A percentile compares a stretch with the other conserved stretches of the same genome.
Conservation (phyloP, 306 rosid genomes). For the Malus orientalis region DNA sequence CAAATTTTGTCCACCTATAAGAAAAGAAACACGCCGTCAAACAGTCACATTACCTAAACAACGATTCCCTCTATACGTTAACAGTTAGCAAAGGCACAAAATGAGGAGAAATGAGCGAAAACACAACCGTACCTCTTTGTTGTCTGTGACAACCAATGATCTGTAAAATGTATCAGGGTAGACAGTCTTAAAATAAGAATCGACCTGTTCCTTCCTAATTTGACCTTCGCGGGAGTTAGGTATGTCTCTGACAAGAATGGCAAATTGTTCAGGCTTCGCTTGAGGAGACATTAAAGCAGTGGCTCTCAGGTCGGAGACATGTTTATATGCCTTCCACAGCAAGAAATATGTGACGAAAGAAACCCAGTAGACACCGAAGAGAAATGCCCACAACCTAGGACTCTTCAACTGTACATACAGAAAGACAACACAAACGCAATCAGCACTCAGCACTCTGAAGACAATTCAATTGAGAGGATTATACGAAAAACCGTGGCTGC, state of each 20-base stretch:
- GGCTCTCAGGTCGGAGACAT: constrained; percentile 49
- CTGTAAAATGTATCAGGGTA: constrained; percentile 75
- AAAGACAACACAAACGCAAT: background rate
- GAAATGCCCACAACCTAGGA: constrained; percentile 73
- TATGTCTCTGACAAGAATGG: constrained; percentile 82
- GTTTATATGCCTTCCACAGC: constrained; percentile 83
- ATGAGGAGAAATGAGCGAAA: background rate
- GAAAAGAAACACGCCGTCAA: background rate
- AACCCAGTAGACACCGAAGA: constrained; percentile 64
- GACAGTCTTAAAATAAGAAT: constrained; percentile 51
- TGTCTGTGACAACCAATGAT: constrained; percentile 73
- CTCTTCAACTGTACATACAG: constrained; percentile 40
- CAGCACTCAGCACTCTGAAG: background rate
- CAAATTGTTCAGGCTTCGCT: constrained; percentile 62
- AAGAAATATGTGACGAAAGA: constrained; percentile 59
- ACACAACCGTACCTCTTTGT: constrained; percentile 43
- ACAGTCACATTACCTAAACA: background rate
- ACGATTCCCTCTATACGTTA: no score
- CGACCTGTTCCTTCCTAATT: constrained; percentile 71
- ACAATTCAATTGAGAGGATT: background rate
- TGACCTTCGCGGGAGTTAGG: constrained; percentile 54
- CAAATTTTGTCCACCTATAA: constrained; percentile 67
- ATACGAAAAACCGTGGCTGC: background rate
- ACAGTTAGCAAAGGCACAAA: background rate
- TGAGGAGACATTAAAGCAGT: constrained; percentile 60